Base-by-base conservation (phyloP, 371 early-diverging fungal species). In the Sanchytrium tribonematis region DNA sequence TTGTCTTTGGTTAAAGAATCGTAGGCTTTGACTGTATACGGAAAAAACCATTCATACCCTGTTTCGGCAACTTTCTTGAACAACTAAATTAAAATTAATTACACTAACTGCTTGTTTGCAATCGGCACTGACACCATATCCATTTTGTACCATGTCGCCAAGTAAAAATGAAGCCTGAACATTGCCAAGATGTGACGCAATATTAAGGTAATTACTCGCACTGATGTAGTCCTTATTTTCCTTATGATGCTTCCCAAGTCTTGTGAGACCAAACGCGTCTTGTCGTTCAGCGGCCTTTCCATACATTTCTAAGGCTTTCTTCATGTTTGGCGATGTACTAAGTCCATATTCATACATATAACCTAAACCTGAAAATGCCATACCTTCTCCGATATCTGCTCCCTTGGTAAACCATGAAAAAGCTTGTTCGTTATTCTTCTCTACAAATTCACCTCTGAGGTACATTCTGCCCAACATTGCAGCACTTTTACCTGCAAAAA, bases 51-150 rank as follows among this genome's bases (percentile, higher is more conserved):
- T 77, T 91, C 90, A 29, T 75, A 74, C 29, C 86, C 91, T 31
- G 80, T 77, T 74, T 96, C 93, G 0, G 85, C 83, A 29, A 91
- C 86, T 28, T 75, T 78, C 74, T 91, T 90, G 73, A 83, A 87
- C 73, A 80, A 85, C 81, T 84, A 75, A 31, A 74, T 22, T 16
- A 72, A 70, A 28, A 68, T 27, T 48, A 66, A 32, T 71, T 31
- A 73, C 73, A 17, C 66, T 68, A 22, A 75, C 74, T 12, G 71
- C 74, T 68, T 66, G 31, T 31, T 74, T 65, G 67, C 76, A 75
- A 67, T 73, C 73, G n/a, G 69, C 68, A 16, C 12, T 27, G 27
- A 70, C 69, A 31, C 77, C 77, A 22, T 31, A n/a, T 1, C 76
- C 76, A 0, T 71, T 27, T 30, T 30, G 66, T n/a, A 17, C n/a